Evolutionary conservation across 345 rosid genomes (phyloP).

Genomic region (Kandelia obovata): DNA sequence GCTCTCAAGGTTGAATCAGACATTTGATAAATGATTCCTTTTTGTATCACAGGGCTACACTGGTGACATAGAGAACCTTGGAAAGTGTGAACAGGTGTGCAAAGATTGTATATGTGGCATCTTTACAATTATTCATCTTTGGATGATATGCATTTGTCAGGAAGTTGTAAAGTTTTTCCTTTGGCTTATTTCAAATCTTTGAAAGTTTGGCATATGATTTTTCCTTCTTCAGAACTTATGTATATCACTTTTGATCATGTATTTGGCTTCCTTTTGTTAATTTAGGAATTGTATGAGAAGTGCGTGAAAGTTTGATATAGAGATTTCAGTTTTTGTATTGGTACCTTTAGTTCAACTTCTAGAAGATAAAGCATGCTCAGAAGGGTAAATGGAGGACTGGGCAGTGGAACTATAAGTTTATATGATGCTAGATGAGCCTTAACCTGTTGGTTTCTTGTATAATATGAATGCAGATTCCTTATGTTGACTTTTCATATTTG

Average conservation of each 20-base stretch:
- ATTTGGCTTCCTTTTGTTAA: background rate
- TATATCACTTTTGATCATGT: background rate
- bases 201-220: background rate
- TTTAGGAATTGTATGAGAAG: background rate
- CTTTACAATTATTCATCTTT: conserved; percentile 7
- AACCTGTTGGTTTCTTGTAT: background rate
- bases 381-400: too few species aligned
- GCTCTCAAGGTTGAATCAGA: background rate
- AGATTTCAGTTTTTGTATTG: background rate
- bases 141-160: background rate
- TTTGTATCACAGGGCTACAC: conserved; percentile 48
- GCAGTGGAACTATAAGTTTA: too few species aligned
- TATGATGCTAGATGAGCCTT: background rate
- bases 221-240: background rate
- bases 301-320: background rate
- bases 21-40: conserved; percentile 8
- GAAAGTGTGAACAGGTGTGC: conserved; percentile 97
- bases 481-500: background rate
- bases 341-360: too few species aligned
- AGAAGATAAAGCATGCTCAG: too few species aligned
- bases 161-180: conserved; percentile 5
- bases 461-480: background rate
- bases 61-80: conserved; percentile 76
- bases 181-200: conserved; percentile 8
- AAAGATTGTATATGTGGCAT: conserved; percentile 5